phyloP scores from a whole-genome alignment of 257 asterid species.

The Solanum commersonii region DNA sequence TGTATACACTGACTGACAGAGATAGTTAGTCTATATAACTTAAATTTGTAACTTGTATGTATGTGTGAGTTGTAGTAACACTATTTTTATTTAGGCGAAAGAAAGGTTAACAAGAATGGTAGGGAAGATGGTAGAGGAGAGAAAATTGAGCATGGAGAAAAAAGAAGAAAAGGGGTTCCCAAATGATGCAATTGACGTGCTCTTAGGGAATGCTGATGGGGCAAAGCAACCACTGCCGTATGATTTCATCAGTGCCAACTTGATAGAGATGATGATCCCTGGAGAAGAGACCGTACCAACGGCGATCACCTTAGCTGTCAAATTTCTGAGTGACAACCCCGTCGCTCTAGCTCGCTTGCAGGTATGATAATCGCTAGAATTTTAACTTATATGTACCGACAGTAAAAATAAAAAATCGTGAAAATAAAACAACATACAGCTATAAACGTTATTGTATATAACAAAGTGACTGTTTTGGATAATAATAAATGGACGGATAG shows the following conservation, averaged over 20 bases:
- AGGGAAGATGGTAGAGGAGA: constrained; percentile 35
- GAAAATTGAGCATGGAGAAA: constrained; percentile 27
- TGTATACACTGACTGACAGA: neutral
- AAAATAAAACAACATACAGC: too few relatives aligned
- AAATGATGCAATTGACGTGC: constrained; percentile 54
- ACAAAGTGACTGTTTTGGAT: neutral
- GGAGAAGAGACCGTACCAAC: constrained; percentile 94
- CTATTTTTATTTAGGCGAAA: constrained; percentile 48
- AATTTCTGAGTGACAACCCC: constrained; percentile 65
- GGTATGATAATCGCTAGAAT: constrained; percentile 31
- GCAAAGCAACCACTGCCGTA: constrained; percentile 30
- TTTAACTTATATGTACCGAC: too few relatives aligned
- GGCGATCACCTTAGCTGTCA: constrained; percentile 74
- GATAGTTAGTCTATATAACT: neutral
- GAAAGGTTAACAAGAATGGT: constrained; percentile 48
- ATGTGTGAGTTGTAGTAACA: neutral
- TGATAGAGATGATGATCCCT: constrained; percentile 93
- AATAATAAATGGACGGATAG: constrained; percentile 15
- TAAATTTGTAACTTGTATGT: neutral
- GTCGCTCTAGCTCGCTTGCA: constrained; percentile 39
- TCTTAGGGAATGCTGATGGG: constrained; percentile 51
- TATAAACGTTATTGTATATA: neutral
- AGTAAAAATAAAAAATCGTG: too few relatives aligned
- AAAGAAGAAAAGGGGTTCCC: constrained; percentile 9
- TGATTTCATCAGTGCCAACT: constrained; percentile 58